Evolutionary conservation across 164 flowering plant genomes (phyloP).

Genomic region (Tinospora cordifolia): DNA sequence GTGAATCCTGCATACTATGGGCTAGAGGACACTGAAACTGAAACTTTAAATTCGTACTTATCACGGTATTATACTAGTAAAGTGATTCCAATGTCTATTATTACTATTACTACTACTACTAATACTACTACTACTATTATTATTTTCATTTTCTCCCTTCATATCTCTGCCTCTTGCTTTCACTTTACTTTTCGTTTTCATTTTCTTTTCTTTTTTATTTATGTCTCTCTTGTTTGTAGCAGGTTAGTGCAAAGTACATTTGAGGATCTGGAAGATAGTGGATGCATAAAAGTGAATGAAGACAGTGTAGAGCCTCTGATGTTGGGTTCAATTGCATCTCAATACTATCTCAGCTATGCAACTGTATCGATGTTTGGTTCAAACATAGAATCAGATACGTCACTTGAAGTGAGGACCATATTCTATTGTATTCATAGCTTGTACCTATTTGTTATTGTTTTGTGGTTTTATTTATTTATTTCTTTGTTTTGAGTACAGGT

Average conservation of each 20-base stretch:
- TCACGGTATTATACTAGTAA: slow-evolving; percentile 51
- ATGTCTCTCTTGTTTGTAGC: slow-evolving; percentile 4
- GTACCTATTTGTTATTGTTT: background rate
- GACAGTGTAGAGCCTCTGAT: slow-evolving; percentile 70
- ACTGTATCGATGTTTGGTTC: slow-evolving; percentile 97
- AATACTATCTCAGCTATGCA: slow-evolving; percentile 86
- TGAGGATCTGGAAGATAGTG: slow-evolving; percentile 96
- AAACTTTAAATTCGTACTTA: slow-evolving; percentile 57
- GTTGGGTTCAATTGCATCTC: slow-evolving; percentile 93
- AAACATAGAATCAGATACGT: slow-evolving; percentile 75
- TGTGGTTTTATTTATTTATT: background rate
- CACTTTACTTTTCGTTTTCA: background rate
- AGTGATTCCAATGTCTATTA: slow-evolving; percentile 2
- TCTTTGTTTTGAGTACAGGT: slow-evolving; percentile 31
- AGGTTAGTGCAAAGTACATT: slow-evolving; percentile 83
- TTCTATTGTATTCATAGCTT: background rate
- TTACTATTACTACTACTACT: no score
- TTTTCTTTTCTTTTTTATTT: background rate
- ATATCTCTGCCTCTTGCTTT: no score
- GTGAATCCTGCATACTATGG: slow-evolving; percentile 96
- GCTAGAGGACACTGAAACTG: slow-evolving; percentile 60
- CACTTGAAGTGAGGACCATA: slow-evolving; percentile 68
- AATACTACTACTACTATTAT: no score
- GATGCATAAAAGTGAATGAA: slow-evolving; percentile 75
- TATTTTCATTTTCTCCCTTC: no score